Conservation (phyloP, 2,329 filamentous ascomycete species). For the Colletotrichum spaethianum region DNA sequence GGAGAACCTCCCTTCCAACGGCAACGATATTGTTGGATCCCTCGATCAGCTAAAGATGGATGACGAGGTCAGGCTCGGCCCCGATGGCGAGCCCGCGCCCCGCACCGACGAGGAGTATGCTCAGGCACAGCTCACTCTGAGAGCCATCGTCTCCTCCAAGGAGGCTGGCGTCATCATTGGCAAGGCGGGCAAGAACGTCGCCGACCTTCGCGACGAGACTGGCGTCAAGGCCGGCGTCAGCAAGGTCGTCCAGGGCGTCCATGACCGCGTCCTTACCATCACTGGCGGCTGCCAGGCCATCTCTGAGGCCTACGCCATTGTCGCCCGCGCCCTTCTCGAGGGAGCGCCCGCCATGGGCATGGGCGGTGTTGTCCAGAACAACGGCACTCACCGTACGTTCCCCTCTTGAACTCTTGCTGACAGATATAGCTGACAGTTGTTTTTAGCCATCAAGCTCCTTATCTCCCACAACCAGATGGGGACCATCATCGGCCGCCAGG, state of each 20-base stretch:
- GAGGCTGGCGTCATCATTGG: conserved; percentile 99
- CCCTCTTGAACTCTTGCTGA: background rate
- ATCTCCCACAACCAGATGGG: conserved; percentile 99
- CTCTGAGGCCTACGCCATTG: conserved; percentile 92
- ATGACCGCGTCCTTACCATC: conserved; percentile 96
- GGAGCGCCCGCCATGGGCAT: conserved; percentile 96
- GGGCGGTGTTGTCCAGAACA: conserved; percentile 89
- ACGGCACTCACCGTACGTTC: conserved; percentile 92
- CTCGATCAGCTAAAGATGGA: conserved; percentile 78
- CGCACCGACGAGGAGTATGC: conserved; percentile 99
- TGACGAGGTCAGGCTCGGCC: conserved; percentile 73
- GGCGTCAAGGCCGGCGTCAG: conserved; percentile 98
- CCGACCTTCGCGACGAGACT: conserved; percentile 96
- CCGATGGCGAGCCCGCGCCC: conserved; percentile 83
- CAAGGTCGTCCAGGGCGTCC: conserved; percentile 98
- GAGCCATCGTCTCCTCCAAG: conserved; percentile 98
- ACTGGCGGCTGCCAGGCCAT: conserved; percentile 91
- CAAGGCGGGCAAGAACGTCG: conserved; percentile 98
- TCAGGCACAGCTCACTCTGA: conserved; percentile 90
- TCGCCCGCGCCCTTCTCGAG: conserved; percentile 91
- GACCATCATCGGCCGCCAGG: conserved; percentile 96
- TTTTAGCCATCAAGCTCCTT: conserved; percentile 90
- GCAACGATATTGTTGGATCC: conserved; percentile 72
- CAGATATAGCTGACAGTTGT: conserved; percentile 42
- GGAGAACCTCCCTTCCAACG: conserved; percentile 69